A percentile compares a stretch with the other conserved stretches of the same genome.
phyloP scores from a whole-genome alignment of 1,284 basidiomycete genomes.

The Leccinum subfulvum region DNA sequence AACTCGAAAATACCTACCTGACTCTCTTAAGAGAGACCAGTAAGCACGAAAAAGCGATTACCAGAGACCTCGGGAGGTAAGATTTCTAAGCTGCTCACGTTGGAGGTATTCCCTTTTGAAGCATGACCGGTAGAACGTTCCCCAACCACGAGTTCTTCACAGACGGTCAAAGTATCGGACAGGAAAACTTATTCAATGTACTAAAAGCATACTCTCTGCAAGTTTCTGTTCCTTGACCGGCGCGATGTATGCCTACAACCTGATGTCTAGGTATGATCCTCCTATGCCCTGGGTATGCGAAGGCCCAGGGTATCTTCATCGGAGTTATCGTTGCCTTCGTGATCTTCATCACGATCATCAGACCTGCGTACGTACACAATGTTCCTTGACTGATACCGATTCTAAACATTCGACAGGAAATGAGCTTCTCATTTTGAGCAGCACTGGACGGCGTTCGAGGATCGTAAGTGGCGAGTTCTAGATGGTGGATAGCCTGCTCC shows the following conservation, averaged over 20 bases:
- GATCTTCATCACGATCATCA: too few relatives aligned
- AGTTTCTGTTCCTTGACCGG: conserved; percentile 25
- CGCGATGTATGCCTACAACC: conserved; percentile 16
- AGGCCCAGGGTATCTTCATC: too few relatives aligned
- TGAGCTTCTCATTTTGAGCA: too few relatives aligned
- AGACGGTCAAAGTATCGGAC: conserved; percentile 87
- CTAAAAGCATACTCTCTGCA: conserved; percentile 95
- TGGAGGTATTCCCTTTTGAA: conserved; percentile 15
- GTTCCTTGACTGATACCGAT: too few relatives aligned
- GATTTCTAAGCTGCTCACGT: conserved; percentile 8
- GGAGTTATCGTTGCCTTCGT: too few relatives aligned
- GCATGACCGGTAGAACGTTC: conserved; percentile 66
- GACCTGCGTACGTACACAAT: too few relatives aligned
- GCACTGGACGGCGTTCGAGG: too few relatives aligned
- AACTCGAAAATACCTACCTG: conserved; percentile 85
- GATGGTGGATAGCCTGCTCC: too few relatives aligned
- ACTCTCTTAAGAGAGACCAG: conserved; percentile 81
- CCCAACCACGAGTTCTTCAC: conserved; percentile 97
- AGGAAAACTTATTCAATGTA: conserved; percentile 96
- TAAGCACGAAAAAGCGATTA: conserved; percentile 91
- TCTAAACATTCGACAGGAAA: too few relatives aligned
- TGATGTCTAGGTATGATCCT: conserved; percentile 72
- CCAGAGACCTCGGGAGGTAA: conserved; percentile 83
- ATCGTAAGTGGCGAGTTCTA: too few relatives aligned
- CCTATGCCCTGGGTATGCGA: conserved; percentile 30